Evolutionary conservation across 345 rosid genomes (phyloP), one percentile per base, ranked within the genome.

Genomic region (Populus davidiana): DNA sequence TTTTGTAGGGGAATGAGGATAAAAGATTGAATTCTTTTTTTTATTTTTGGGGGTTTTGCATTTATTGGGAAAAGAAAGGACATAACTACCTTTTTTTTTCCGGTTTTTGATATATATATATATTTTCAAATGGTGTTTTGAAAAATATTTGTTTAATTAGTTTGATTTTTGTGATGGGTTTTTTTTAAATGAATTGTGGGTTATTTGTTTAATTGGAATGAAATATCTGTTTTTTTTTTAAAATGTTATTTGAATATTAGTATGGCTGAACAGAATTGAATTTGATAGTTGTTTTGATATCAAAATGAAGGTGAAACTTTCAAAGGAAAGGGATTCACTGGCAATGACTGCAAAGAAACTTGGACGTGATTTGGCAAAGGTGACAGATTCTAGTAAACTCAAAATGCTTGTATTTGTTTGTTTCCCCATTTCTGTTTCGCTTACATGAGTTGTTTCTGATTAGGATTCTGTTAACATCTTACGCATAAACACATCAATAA

Each of bases 341-440:
- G 88, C 90, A 8, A 43, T 86, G 82, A 91, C 92, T 17, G 91
- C 86, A 39, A 95, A 90, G 90, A 92, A 92, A 81, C 98, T 93
- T 44, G 83, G 89, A 80, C 97, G 94, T 75, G 98, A 94, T 85
- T 88, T 87, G 73, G 79, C 91, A 50, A 94, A 93, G 97, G 98
- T 90, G 81, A 83, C 67, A 39, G 69, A 44, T 13, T 59, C 38
- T 29, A 39, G 25, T 61, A 73, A 33, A 21, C 67, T 69, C 66
- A 43, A 14, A 27, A 13, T n/a, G 38, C 47, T 8, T 38, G 39
- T 8, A 21, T 27, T 14, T 67, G 67, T 75, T 71, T 80, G 65
- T 21, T 54, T 50, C 29, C 50, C 36, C 65, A 8, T 68, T 47
- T 25, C n/a, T 14, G 21, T 44, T 66, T 20, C 16, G 27, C 65